A percentile compares a stretch with the other conserved stretches of the same genome.
phyloP scores from a whole-genome alignment of 1,284 basidiomycete species.

The Heterobasidion parviporum region DNA sequence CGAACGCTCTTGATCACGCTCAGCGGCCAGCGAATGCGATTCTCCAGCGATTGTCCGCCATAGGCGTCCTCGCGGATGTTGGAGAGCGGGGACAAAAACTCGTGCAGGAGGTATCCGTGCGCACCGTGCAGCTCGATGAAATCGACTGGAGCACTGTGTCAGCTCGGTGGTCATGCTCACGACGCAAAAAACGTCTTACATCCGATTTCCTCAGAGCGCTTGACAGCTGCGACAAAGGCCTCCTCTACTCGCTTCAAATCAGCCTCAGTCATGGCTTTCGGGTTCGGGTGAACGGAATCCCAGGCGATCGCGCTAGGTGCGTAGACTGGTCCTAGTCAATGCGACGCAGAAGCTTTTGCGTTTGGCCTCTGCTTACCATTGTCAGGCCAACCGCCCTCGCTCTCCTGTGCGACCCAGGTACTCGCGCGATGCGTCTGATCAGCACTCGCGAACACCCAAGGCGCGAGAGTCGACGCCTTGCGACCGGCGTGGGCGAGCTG shows the following conservation, averaged over 20 bases:
- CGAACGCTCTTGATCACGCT: slow-evolving; percentile 48
- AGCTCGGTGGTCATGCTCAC: slow-evolving; percentile 2
- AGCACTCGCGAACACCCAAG: slow-evolving; percentile 40
- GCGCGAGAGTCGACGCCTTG: slow-evolving; percentile 53
- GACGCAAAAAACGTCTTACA: slow-evolving; percentile 34
- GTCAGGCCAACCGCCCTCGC: slow-evolving; percentile 66
- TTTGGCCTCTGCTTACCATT: slow-evolving; percentile 24
- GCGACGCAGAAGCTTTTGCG: not conserved
- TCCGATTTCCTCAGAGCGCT: slow-evolving; percentile 53
- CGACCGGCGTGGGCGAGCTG: slow-evolving; percentile 80
- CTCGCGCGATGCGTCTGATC: slow-evolving; percentile 16
- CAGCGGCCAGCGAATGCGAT: slow-evolving; percentile 63
- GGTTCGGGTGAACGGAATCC: slow-evolving; percentile 36
- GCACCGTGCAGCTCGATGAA: slow-evolving; percentile 76
- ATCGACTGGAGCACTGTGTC: slow-evolving; percentile 40
- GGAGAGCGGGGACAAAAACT: slow-evolving; percentile 63
- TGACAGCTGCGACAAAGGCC: slow-evolving; percentile 57
- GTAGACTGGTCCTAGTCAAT: slow-evolving; percentile 18
- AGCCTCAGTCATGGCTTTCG: slow-evolving; percentile 42
- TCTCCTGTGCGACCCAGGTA: slow-evolving; percentile 28
- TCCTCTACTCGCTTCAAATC: slow-evolving; percentile 57
- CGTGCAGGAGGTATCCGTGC: slow-evolving; percentile 60
- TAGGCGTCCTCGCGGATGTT: slow-evolving; percentile 65
- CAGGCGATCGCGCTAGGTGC: slow-evolving; percentile 50
- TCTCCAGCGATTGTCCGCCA: slow-evolving; percentile 65